Evolutionary conservation across 306 rosid genomes (phyloP).

Genomic region (Potentilla sterilis): DNA sequence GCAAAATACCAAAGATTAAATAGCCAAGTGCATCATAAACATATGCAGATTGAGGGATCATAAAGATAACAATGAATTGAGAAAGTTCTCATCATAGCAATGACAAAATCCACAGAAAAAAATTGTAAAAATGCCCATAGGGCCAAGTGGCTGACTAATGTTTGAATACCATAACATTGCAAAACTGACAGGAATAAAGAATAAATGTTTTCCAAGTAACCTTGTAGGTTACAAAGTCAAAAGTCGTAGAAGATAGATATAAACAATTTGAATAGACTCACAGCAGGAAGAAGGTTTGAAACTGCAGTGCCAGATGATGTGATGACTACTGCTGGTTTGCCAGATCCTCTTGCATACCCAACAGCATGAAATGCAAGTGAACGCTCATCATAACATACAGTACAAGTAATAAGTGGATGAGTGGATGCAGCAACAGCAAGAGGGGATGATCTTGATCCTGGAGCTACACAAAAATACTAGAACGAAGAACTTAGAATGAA

Average conservation of each 20-base stretch:
- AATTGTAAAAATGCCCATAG: not conserved
- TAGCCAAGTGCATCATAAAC: not conserved
- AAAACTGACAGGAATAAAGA: not conserved
- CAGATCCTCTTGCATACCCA: conserved; percentile 95
- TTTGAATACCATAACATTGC: not conserved
- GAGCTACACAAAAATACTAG: conserved; percentile 95
- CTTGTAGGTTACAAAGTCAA: not conserved
- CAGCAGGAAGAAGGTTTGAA: conserved; percentile 97
- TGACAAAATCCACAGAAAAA: not conserved
- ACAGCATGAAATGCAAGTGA: conserved; percentile 96
- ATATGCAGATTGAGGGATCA: not conserved
- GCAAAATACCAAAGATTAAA: not conserved
- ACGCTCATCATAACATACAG: conserved; percentile 86
- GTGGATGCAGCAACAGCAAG: conserved; percentile 96
- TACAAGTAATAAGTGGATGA: conserved; percentile 72
- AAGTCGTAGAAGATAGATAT: conserved; percentile 1
- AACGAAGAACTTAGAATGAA: conserved; percentile 35
- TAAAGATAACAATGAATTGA: not conserved
- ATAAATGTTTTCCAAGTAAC: not conserved
- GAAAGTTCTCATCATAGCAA: not conserved
- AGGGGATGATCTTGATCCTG: conserved; percentile 97
- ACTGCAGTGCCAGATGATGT: conserved; percentile 98
- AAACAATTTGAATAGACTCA: conserved; percentile 40
- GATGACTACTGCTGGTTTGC: conserved; percentile 81
- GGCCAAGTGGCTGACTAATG: not conserved